Evolutionary conservation across 1,139 yeast species (phyloP).

Genomic region (Yamadazyma triangularis): DNA sequence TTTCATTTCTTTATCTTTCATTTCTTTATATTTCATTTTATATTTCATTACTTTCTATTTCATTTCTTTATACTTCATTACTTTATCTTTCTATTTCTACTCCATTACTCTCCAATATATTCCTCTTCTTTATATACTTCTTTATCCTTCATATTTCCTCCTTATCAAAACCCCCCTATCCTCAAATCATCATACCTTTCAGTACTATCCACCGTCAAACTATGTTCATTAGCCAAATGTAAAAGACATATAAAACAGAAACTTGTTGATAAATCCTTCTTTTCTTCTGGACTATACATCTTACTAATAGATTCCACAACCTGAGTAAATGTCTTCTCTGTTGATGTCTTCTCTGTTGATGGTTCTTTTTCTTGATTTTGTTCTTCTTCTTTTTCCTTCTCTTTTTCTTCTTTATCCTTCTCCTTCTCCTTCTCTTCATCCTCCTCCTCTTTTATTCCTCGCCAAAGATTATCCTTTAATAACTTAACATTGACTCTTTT

Average conservation of each 20-base stretch:
- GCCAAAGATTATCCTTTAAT: conserved; percentile 84
- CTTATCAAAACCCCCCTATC: conserved; percentile 37
- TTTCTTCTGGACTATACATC: conserved; percentile 48
- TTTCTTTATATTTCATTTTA: too few species aligned
- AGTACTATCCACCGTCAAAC: conserved; percentile 57
- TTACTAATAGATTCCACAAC: conserved; percentile 49
- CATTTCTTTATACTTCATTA: too few species aligned
- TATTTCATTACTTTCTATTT: too few species aligned
- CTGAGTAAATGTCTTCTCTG: conserved; percentile 35
- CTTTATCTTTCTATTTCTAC: too few species aligned
- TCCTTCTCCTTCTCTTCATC: conserved; percentile 1
- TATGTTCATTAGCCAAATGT: conserved; percentile 89
- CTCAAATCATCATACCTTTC: conserved; percentile 54
- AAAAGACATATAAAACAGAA: conserved; percentile 80
- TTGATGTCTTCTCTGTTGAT: conserved; percentile 1
- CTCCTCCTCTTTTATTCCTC: conserved; percentile 33
- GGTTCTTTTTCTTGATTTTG: conserved; percentile 9
- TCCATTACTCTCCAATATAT: too few species aligned
- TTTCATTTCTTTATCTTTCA: too few species aligned
- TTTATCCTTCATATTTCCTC: too few species aligned
- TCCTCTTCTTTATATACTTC: too few species aligned
- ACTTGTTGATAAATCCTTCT: conserved; percentile 75
- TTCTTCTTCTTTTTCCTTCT: conserved; percentile 7
- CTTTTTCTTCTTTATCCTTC: conserved; percentile 1
- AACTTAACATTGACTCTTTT: conserved; percentile 79